Evolutionary conservation across 1,284 basidiomycete genomes (phyloP).

Genomic region (Xerocomus nothofagi): DNA sequence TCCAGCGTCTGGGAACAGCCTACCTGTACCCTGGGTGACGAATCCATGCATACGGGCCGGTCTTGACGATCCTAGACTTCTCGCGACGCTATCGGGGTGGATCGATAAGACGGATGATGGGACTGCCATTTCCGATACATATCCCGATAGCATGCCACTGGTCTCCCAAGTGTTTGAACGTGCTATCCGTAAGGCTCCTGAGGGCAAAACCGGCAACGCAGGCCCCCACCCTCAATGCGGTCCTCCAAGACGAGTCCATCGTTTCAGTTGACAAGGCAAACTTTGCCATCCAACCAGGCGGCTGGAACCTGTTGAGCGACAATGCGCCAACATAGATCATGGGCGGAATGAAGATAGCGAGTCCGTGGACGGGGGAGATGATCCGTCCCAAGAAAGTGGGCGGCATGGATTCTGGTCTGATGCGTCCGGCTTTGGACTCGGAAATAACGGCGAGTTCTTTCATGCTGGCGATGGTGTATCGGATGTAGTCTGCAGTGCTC

Average conservation of each 20-base stretch:
- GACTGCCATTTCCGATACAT: not conserved
- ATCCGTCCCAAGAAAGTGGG: conserved; percentile 21
- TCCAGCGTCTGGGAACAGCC: not conserved
- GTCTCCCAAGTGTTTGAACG: conserved; percentile 20
- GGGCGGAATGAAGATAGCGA: conserved; percentile 18
- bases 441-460: conserved; percentile 3
- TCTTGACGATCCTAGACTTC: conserved; percentile 31
- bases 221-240: conserved; percentile 14
- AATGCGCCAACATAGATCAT: conserved; percentile 23
- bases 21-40: conserved; percentile 34
- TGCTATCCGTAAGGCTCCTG: not conserved
- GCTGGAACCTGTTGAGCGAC: conserved; percentile 23
- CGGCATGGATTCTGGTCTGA: conserved; percentile 22
- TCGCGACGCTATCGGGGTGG: conserved; percentile 29
- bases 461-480: not conserved
- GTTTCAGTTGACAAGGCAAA: conserved; percentile 15
- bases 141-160: conserved; percentile 32
- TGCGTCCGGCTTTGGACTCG: conserved; percentile 21
- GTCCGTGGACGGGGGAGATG: conserved; percentile 27
- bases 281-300: conserved; percentile 31
- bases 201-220: conserved; percentile 12
- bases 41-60: conserved; percentile 34
- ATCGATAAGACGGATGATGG: not conserved
- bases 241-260: not conserved
- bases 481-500: conserved; percentile 11